Evolutionary conservation across 2,329 filamentous ascomycete species (phyloP), one percentile per base, ranked within the genome.

Genomic region (Ramularia endophylla): DNA sequence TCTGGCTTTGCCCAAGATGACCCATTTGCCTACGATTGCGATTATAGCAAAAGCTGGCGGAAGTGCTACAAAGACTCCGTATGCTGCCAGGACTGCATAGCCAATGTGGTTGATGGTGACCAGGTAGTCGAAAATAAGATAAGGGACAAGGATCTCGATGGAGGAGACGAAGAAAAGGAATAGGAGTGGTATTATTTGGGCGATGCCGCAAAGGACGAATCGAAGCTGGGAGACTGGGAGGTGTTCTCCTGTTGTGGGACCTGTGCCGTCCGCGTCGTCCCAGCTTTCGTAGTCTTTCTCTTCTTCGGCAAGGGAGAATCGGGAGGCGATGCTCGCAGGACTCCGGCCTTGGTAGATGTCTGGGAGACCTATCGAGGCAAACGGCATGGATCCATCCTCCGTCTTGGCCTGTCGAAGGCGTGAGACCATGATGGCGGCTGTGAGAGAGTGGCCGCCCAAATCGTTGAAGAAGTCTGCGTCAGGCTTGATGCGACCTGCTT

Each of bases 381-480:
- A 55, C 2, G 47, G 46, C 36, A 44, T 40, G 22, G 34, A 44
- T 12, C 25, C 19, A 28, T 53, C 47, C 8, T 12, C 27, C 40
- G 3, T 32, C 37, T n/a, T 35, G 36, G 9, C 30, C 35, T 47
- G 32, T 16, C 51, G 43, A 16, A 54, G 33, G 4, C 41, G 46
- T 3, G 53, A 55, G 2, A 55, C 53, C 4, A 55, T 41, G 18
- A 52, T 47, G 15, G 51, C 51, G n/a, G 84, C 85, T 16, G 87
- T 69, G 48, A 90, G 77, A 62, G 77, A 83, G 65, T 89, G 83
- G 8, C 85, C 85, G 46, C 85, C 85, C 30, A 82, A 66, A 41
- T 89, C 83, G 55, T 88, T 87, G 67, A 89, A 90, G 38, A 72
- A 69, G 30, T 74, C 71, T 5, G 49, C 38, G 12, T 76, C 68